These are phyloP conservation scores for Apophysomyces elegans DNA, from an alignment of 371 early-diverging fungal genomes.

Conservation along the genomic window DNA sequence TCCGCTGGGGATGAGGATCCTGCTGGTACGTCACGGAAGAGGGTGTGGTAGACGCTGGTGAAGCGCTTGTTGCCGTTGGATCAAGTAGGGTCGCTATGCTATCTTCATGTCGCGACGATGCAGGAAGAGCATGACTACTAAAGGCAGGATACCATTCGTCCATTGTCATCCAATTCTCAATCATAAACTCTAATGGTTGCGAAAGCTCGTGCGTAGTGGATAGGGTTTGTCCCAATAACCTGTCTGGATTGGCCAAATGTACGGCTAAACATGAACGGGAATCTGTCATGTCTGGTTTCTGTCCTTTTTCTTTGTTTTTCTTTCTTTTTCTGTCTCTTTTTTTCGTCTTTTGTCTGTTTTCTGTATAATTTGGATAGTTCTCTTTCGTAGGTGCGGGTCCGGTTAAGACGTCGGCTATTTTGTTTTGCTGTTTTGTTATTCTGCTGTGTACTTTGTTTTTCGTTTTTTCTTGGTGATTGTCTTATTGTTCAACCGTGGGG, in stretches of 20 bases:
- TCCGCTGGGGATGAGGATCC: neutral
- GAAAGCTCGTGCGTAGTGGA: neutral
- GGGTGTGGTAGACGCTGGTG: too few relatives aligned
- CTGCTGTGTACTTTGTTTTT: neutral
- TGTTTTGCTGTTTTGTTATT: too few relatives aligned
- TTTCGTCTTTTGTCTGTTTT: too few relatives aligned
- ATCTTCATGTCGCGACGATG: too few relatives aligned
- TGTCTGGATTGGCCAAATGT: neutral
- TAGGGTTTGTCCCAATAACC: neutral
- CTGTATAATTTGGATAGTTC: too few relatives aligned
- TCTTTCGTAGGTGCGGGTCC: neutral
- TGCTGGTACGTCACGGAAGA: too few relatives aligned
- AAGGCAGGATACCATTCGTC: neutral
- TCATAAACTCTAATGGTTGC: neutral
- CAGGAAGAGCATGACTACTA: neutral
- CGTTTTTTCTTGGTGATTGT: neutral
- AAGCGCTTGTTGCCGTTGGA: too few relatives aligned
- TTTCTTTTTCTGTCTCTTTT: neutral
- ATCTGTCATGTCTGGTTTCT: neutral
- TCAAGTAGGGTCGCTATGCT: too few relatives aligned
- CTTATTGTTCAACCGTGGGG: neutral
- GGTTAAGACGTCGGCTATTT: neutral
- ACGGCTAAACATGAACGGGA: neutral
- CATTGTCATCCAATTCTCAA: neutral
- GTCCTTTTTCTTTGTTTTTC: neutral